Percentiles rank a stretch among this genome's conserved stretches.
These are phyloP conservation scores for Lipomyces oligophaga DNA, from an alignment of 805 yeast species.

Conservation along the genomic window DNA sequence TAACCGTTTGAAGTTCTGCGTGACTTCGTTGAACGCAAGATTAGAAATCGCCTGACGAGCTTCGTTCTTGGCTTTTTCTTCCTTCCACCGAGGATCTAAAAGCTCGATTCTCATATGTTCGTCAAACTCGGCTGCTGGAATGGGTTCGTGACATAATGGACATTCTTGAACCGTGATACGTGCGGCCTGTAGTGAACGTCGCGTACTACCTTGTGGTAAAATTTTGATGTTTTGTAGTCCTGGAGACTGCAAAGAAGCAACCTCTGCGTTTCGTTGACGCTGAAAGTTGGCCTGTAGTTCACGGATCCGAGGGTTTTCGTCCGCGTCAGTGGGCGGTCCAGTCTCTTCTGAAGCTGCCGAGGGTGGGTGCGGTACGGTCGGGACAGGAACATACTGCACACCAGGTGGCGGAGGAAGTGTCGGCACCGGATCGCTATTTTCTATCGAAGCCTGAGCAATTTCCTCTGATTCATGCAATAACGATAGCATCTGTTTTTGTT, in stretches of 20 bases:
- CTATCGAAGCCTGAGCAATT: slow-evolving; percentile 40
- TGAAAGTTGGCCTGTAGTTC: slow-evolving; percentile 19
- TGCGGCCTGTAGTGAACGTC: slow-evolving; percentile 37
- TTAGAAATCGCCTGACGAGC: slow-evolving; percentile 37
- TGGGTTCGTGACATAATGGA: slow-evolving; percentile 70
- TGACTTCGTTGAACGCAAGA: slow-evolving; percentile 37
- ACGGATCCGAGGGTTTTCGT: slow-evolving; percentile 17
- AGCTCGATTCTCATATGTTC: slow-evolving; percentile 65
- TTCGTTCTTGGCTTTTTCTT: slow-evolving; percentile 48
- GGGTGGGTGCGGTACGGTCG: no score
- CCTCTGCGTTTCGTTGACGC: slow-evolving; percentile 26
- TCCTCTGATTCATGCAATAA: slow-evolving; percentile 37
- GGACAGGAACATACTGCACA: no score
- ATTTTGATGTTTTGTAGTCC: slow-evolving; percentile 43
- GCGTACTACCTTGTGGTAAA: slow-evolving; percentile 65
- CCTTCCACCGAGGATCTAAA: slow-evolving; percentile 73
- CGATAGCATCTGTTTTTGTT: slow-evolving; percentile 43
- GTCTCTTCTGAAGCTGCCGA: neutral
- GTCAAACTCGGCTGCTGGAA: slow-evolving; percentile 64
- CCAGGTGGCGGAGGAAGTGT: slow-evolving; percentile 5
- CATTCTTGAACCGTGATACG: slow-evolving; percentile 51
- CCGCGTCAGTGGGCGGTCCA: slow-evolving; percentile 7
- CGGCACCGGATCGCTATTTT: slow-evolving; percentile 6
- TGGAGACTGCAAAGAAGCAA: slow-evolving; percentile 23
- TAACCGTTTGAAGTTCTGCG: slow-evolving; percentile 39